Evolutionary conservation across 2,329 filamentous ascomycete genomes (phyloP).

Genomic region (Zasmidium cellare): DNA sequence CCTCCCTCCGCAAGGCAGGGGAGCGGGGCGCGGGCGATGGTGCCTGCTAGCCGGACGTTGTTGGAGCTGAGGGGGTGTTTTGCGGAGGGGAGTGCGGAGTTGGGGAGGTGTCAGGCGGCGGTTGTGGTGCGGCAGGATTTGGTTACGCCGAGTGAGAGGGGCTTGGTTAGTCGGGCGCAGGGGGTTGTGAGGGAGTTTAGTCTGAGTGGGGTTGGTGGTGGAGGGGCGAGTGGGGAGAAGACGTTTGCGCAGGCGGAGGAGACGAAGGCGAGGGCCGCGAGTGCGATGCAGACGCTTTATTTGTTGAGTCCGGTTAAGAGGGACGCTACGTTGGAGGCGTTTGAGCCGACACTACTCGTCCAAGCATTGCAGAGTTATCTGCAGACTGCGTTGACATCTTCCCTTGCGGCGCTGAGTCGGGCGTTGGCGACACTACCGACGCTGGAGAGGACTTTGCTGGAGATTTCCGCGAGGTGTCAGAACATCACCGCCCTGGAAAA

Average conservation of each 20-base stretch:
- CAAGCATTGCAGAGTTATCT: conserved; percentile 79
- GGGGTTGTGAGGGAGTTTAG: conserved; percentile 82
- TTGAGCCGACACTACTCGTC: conserved; percentile 70
- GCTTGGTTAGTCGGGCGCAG: conserved; percentile 71
- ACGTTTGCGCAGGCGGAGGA: conserved; percentile 69
- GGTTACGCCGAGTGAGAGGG: conserved; percentile 70
- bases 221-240: conserved; percentile 19
- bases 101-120: conserved; percentile 73
- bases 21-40: conserved; percentile 70
- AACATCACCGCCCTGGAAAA: conserved; percentile 86
- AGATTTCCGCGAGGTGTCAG: conserved; percentile 82
- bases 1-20: conserved; percentile 22
- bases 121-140: conserved; percentile 69
- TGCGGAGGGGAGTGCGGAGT: conserved; percentile 63
- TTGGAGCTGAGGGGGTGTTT: conserved; percentile 56
- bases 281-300: conserved; percentile 75
- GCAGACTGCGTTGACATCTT: conserved; percentile 75
- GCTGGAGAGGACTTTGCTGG: conserved; percentile 76
- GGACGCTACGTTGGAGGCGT: conserved; percentile 35
- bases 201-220: conserved; percentile 57
- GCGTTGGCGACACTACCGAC: conserved; percentile 77
- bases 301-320: conserved; percentile 68
- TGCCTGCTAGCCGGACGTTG: conserved; percentile 77
- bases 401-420: conserved; percentile 70
- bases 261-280: conserved; percentile 69